Base-by-base conservation (phyloP, 2,329 filamentous ascomycete genomes). In the Fusarium sororula region DNA sequence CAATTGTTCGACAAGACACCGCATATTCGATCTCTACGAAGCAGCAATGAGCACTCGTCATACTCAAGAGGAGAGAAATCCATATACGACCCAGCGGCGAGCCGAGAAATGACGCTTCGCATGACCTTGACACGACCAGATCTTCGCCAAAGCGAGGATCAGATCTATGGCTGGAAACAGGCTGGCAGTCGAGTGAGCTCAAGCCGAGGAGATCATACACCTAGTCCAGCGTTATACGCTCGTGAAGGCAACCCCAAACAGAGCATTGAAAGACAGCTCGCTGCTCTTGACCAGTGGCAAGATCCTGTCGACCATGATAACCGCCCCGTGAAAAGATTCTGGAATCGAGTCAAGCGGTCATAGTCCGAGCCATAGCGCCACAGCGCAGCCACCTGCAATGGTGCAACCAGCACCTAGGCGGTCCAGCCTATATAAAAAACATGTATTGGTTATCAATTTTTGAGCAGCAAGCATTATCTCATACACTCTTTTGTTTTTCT, bases 101-200 rank as follows among this genome's bases (percentile, higher is more conserved):
- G 90, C 63, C 80, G 95, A 39, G 95, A 98, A 82, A 98, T 98
- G 95, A 98, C 96, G 6, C 84, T 98, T 55, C 93, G 95, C 55
- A 97, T 98, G 95, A 98, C 96, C 0, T 88, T 98, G 62, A 98
- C 96, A 7, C 88, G 95, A 53, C 94, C 95, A 0, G 96, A 98
- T 80, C 87, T 98, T 54, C 91, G 95, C 47, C 91, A 92, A 9
- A 87, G 91, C 71, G 93, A 96, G 70, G 90, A 92, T 17, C 87
- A 91, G 69, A 87, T 94, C 22, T 94, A 95, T 77, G 90, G 90
- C 47, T 93, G 91, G 90, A 89, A 92, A 77, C 78, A 81, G 67
- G 75, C 74, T 44, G 75, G 56, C 68, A 84, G 73, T 82, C 87
- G 73, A 85, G 90, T 73, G 69, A 87, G 89, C 5, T 75, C 76